Conservation (phyloP, 805 yeast species). For the Candida schatavii region DNA sequence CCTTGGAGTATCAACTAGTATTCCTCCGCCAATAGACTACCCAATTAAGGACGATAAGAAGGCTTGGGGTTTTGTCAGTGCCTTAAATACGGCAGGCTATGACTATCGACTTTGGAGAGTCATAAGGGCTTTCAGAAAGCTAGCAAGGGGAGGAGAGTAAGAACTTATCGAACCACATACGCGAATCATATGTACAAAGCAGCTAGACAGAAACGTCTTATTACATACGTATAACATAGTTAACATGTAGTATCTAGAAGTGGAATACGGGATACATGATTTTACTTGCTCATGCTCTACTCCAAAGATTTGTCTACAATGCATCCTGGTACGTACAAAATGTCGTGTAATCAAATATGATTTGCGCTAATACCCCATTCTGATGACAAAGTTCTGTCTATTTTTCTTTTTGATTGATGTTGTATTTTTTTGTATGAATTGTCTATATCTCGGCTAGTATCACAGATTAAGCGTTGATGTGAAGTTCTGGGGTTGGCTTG, state of each 20-base stretch:
- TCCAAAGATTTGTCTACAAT: no score
- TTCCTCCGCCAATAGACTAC: constrained; percentile 88
- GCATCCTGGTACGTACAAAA: no score
- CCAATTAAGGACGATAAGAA: constrained; percentile 78
- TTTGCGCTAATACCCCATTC: no score
- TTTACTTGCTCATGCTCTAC: no score
- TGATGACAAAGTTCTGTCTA: no score
- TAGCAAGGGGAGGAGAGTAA: constrained; percentile 31
- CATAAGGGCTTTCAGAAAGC: constrained; percentile 34
- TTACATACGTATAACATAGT: background rate
- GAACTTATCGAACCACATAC: background rate
- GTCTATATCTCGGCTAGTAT: background rate
- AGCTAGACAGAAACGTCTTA: background rate
- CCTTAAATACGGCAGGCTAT: constrained; percentile 82
- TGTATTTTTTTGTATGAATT: background rate
- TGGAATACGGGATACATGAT: no score
- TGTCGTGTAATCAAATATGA: no score
- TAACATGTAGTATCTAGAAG: no score
- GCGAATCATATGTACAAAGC: background rate
- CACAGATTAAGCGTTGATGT: constrained; percentile 59
- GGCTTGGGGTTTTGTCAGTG: constrained; percentile 87
- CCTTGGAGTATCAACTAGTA: constrained; percentile 63
- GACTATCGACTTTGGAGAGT: constrained; percentile 70
- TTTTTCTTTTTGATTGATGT: background rate
- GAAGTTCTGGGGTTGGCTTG: constrained; percentile 78